These are phyloP conservation scores for Penicillium flavigenum DNA, from an alignment of 495 filamentous ascomycete species.

Conservation along the genomic window DNA sequence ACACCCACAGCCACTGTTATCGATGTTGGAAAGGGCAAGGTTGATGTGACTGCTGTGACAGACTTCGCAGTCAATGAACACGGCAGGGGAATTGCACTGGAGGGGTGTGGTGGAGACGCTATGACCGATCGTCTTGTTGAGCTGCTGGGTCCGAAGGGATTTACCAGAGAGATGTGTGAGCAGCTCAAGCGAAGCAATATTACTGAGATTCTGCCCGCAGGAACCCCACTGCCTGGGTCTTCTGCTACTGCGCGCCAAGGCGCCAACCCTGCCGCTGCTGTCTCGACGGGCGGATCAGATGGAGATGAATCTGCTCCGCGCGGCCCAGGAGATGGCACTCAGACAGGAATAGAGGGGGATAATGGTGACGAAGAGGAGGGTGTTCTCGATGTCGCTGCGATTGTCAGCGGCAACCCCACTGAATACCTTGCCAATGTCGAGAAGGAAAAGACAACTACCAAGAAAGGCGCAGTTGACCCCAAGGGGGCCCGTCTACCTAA, in stretches of 20 bases:
- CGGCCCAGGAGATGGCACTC: slow-evolving; percentile 53
- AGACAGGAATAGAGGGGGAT: slow-evolving; percentile 44
- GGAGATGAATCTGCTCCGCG: slow-evolving; percentile 42
- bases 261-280: slow-evolving; percentile 59
- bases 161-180: slow-evolving; percentile 87
- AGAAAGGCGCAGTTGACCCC: slow-evolving; percentile 53
- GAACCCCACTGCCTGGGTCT: slow-evolving; percentile 56
- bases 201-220: slow-evolving; percentile 80
- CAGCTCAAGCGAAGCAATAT: slow-evolving; percentile 87
- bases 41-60: slow-evolving; percentile 82
- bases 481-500: slow-evolving; percentile 73
- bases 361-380: slow-evolving; percentile 68
- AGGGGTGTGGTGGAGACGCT: slow-evolving; percentile 77
- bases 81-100: slow-evolving; percentile 61
- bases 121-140: slow-evolving; percentile 76
- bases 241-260: slow-evolving; percentile 48
- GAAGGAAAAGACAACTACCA: slow-evolving; percentile 75
- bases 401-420: slow-evolving; percentile 88
- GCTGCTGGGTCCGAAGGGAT: slow-evolving; percentile 66
- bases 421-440: slow-evolving; percentile 91
- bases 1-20: slow-evolving; percentile 73
- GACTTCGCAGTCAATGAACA: slow-evolving; percentile 68
- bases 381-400: slow-evolving; percentile 88
- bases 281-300: slow-evolving; percentile 51
- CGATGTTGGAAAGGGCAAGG: slow-evolving; percentile 87